Percentiles rank a stretch among this genome's conserved stretches.
Conservation (phyloP, 163 green algal genomes). For the Scenedesmus sp. region DNA sequence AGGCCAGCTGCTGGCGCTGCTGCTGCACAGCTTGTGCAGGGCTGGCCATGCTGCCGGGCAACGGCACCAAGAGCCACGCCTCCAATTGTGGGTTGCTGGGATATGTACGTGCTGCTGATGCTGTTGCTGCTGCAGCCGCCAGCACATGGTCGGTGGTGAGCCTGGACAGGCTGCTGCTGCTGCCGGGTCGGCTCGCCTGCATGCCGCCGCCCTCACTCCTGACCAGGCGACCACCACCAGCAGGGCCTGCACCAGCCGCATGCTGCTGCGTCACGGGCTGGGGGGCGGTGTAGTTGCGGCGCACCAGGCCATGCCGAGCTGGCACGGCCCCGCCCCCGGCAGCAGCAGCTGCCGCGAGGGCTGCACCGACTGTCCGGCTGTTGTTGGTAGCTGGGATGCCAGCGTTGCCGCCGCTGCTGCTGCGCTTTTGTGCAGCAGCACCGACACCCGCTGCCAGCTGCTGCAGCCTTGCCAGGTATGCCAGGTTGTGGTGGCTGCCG, state of each 20-base stretch:
- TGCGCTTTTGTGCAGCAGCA: not conserved
- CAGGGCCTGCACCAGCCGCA: not conserved
- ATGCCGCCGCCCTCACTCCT: not conserved
- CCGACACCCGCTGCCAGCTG: not conserved
- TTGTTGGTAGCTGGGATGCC: not conserved
- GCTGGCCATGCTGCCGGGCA: not conserved
- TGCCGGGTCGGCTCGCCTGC: not conserved
- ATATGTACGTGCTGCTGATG: not conserved
- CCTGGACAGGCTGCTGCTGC: constrained; percentile 10
- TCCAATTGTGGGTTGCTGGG: not conserved
- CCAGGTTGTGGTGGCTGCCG: not conserved
- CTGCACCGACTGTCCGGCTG: not conserved
- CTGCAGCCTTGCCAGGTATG: not conserved
- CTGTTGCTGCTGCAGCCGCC: not conserved
- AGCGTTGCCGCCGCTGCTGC: not conserved
- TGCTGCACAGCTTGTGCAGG: not conserved
- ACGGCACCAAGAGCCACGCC: not conserved
- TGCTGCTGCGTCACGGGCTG: not conserved
- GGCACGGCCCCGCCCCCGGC: not conserved
- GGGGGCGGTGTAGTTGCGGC: not conserved
- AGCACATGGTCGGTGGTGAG: not conserved
- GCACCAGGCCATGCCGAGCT: not conserved
- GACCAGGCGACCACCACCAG: not conserved
- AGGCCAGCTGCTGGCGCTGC: not conserved
- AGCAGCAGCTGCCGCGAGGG: not conserved